A percentile compares a stretch with the other conserved stretches of the same genome.
Conservation (phyloP, 2,329 filamentous ascomycete species). For the Aspergillus ochraceoroseus region DNA sequence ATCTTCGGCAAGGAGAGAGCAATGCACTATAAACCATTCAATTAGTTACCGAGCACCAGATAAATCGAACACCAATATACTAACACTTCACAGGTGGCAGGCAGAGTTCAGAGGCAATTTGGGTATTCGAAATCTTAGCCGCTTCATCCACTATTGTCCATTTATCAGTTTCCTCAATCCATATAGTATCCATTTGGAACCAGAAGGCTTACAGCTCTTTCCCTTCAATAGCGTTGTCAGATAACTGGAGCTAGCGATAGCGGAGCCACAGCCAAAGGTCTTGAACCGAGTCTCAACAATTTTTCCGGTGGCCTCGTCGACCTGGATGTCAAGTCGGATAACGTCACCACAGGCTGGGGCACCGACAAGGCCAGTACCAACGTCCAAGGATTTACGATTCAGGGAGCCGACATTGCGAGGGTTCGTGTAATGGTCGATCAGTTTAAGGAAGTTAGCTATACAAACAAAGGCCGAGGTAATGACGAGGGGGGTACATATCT, state of each 20-base stretch:
- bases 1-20: slow-evolving; percentile 87
- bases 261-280: slow-evolving; percentile 91
- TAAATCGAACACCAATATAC: slow-evolving; percentile 36
- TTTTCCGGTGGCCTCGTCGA: slow-evolving; percentile 79
- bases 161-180: slow-evolving; percentile 1
- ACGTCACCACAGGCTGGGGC: slow-evolving; percentile 90
- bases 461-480: slow-evolving; percentile 1
- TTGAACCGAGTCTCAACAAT: slow-evolving; percentile 97
- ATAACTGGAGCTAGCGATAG: slow-evolving; percentile 92
- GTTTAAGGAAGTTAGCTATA: slow-evolving; percentile 29
- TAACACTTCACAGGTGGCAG: slow-evolving; percentile 80
- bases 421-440: slow-evolving; percentile 76
- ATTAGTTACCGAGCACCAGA: slow-evolving; percentile 11
- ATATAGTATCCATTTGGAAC: neutral
- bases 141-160: slow-evolving; percentile 68
- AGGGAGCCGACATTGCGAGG: slow-evolving; percentile 66
- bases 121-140: slow-evolving; percentile 86
- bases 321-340: slow-evolving; percentile 90
- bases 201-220: slow-evolving; percentile 59
- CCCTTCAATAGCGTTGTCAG: slow-evolving; percentile 90
- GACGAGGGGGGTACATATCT: slow-evolving; percentile 47
- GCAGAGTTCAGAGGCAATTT: slow-evolving; percentile 97
- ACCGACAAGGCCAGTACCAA: slow-evolving; percentile 85
- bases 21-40: slow-evolving; percentile 60
- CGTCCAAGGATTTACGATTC: slow-evolving; percentile 72